Evolutionary conservation across 192 early-diverging fungal genomes (phyloP), one percentile per base, ranked within the genome.

Genomic region (Rhizophagus clarus): DNA sequence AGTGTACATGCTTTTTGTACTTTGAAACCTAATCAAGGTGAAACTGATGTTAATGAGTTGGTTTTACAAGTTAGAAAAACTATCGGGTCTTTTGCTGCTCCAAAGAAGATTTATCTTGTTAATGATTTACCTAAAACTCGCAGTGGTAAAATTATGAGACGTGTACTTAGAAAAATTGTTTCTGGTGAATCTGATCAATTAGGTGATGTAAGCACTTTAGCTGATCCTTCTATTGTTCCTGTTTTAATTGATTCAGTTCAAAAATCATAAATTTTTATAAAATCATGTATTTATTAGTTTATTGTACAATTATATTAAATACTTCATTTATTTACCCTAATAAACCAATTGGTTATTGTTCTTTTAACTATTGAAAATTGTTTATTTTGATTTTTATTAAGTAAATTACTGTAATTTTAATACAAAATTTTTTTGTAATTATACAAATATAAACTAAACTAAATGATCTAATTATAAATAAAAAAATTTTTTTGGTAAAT

Each of bases 81-180:
- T 76, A 98, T 99, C 86, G 97, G 96, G 3, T 93, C 97, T 22
- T 97, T 99, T 80, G 97, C 97, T 66, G 90, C 93, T 9, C 96
- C 97, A 31, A 96, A 96, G 85, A 86, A 88, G 56, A 91, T 99
- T 40, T 91, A 97, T 74, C 81, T 98, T 76, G 93, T 95, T 7
- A 87, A 87, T 28, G 96, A 97, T 84, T 87, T 98, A 76, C 97
- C 97, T 82, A 98, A 99, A 90, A 99, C 97, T 31, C 91, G 97
- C 32, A 93, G 92, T 45, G 97, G 97, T 70, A 99, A 99, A 88
- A 96, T 99, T 83, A 97, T 99, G 93, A 90, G 97, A 61, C 90
- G 97, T 66, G 93, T 99, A 76, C 87, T 99, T 86, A 88, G 97
- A 83, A 98, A 99, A 92, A 91, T 97, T 68, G 94, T 97, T 74